Base-by-base conservation (phyloP, 495 filamentous ascomycete genomes). In the Glutinoglossum americanum region DNA sequence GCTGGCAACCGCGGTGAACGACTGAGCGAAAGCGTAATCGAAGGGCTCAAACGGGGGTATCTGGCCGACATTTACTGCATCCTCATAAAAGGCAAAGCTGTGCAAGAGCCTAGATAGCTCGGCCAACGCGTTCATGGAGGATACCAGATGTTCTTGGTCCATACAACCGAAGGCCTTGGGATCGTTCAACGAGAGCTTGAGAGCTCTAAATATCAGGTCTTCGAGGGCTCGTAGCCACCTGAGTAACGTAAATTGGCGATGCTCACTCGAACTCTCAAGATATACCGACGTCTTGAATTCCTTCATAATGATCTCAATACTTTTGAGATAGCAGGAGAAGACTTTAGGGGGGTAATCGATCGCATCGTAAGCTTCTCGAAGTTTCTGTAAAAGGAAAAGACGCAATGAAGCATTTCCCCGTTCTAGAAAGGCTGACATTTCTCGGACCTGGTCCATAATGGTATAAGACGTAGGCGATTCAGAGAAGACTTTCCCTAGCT, bases 291-390 rank as follows among this genome's bases (percentile, higher is more conserved):
- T 72, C 56, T 81, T 76, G 19, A 96, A 72, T 63, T 96, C 86
- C 21, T 69, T 70, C 28, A 94, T 70, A 19, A 97, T 77, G 27
- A 85, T 79, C 64, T 89, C 84, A 55, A 97, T 85, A 61, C 83
- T 89, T 58, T 82, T 79, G 39, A 97, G 72, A 61, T 85, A 78
- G 67, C 88, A 95, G 0, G 82, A 87, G 25, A 97, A 77, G 27
- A 93, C 81, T 64, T 93, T 94, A 0, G 89, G 85, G 7, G 77
- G 74, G 63, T 93, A 90, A 15, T 83, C 77, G 57, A 96, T 89
- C 32, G 76, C 76, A 60, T 79, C 77, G 63, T 99, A 97, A 0
- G 93, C 88, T 33, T 89, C 83, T 26, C 86, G 80, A 15, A 99
- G 77, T 58, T 84, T 80, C 33, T 82, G 80, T 89, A 90, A 97